Base-by-base conservation (phyloP, 1,139 yeast species). In the Hyphopichia khmerensis region DNA sequence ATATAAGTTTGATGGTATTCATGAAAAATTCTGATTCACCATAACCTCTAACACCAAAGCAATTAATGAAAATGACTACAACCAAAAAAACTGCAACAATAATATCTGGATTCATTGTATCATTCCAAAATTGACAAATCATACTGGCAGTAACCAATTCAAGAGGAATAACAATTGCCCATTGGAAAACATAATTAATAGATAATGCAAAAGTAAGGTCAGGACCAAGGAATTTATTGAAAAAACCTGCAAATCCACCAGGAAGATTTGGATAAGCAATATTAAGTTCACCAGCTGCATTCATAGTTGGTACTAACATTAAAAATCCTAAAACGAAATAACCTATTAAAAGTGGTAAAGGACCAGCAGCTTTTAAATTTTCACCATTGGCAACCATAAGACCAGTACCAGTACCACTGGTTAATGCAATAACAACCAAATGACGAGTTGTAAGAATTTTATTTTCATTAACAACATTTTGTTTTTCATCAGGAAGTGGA, bases 321-420 rank as follows among this genome's bases (percentile, higher is more conserved):
- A 62, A 46, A 37, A 58, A 59, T 10, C 72, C 72, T 32, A 60
- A 60, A 17, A 67, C 57, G 33, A 61, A 56, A 47, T 67, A 66
- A 6, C 67, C 71, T 7, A 67, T 54, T 39, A 67, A 52, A 27
- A 67, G 54, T 38, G 65, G 62, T 26, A 65, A 57, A 2, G 72
- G 72, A 11, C 72, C 72, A 4, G 69, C 71, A 11, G 51, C 45
- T 18, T 62, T 49, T 47, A 67, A 59, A 44, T 65, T 67, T 35
- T 57, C 51, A 26, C 69, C 71, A 5, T 67, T 57, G 2, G 69
- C 72, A 24, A 66, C 72, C 51, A 66, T 57, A 40, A 67, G 59
- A 19, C 72, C 72, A 16, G 72, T 67, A 18, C 72, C 72, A 39
- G 66, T 51, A 10, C 72, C 72, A 33, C 67, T 57, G 41, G 66